Evolutionary conservation across 352 stramenopile genomes (phyloP).

Genomic region (Peronospora belbahrii): DNA sequence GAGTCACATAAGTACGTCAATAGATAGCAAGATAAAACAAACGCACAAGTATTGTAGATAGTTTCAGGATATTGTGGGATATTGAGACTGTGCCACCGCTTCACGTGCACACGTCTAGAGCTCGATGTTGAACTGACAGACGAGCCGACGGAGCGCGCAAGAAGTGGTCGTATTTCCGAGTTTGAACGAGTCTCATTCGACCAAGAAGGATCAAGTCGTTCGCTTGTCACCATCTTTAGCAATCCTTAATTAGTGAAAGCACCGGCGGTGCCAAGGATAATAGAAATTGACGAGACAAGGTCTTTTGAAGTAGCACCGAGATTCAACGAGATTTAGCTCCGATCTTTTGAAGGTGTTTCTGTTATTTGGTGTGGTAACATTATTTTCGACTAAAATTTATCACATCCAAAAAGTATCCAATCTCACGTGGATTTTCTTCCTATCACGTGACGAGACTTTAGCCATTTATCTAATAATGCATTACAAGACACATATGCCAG

Average conservation of each 20-base stretch:
- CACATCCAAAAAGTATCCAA: too few species aligned
- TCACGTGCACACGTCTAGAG: conserved; percentile 21
- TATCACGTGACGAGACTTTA: conserved; percentile 5
- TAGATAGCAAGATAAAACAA: not conserved
- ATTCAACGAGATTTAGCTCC: too few species aligned
- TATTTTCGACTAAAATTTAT: not conserved
- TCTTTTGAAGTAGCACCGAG: too few species aligned
- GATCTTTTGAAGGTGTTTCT: too few species aligned
- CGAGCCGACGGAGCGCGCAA: conserved; percentile 20
- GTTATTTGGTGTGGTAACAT: not conserved
- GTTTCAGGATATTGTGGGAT: conserved; percentile 28
- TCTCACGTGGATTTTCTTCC: too few species aligned
- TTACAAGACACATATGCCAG: conserved; percentile 83
- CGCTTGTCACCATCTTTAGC: not conserved
- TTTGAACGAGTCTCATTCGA: not conserved
- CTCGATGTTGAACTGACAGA: conserved; percentile 18
- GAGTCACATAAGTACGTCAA: too few species aligned
- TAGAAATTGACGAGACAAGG: too few species aligned
- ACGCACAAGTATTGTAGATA: conserved; percentile 29
- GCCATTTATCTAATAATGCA: conserved; percentile 35
- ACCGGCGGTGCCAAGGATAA: not conserved
- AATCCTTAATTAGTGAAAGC: not conserved
- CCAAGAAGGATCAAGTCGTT: not conserved
- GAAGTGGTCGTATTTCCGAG: conserved; percentile 17
- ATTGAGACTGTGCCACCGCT: conserved; percentile 23